These are phyloP conservation scores for Penicillium odoratum DNA, from an alignment of 495 filamentous ascomycete species.

Conservation along the genomic window DNA sequence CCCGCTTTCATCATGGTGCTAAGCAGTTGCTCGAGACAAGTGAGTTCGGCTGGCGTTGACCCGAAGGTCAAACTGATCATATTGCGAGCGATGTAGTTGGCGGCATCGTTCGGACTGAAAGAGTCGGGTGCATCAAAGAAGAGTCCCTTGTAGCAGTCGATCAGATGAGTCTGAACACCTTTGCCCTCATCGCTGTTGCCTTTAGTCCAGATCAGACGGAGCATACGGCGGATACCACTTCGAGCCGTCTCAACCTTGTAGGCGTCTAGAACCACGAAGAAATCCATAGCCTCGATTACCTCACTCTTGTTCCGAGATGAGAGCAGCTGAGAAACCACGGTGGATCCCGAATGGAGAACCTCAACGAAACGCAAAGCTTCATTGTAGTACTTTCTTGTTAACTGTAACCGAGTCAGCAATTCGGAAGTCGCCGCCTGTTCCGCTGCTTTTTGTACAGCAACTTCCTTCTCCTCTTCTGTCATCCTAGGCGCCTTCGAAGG, in stretches of 20 bases:
- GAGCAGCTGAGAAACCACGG: constrained; percentile 78
- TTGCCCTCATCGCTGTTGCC: constrained; percentile 99
- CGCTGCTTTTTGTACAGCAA: constrained; percentile 62
- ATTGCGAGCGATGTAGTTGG: constrained; percentile 94
- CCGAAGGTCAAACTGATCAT: constrained; percentile 99
- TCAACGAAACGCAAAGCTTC: constrained; percentile 95
- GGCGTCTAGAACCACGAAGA: constrained; percentile 89
- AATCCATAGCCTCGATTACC: constrained; percentile 98
- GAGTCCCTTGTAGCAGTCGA: constrained; percentile 92
- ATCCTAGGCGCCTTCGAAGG: constrained; percentile 60
- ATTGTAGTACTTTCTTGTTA: constrained; percentile 84
- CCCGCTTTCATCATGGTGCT: constrained; percentile 97
- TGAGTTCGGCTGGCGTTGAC: constrained; percentile 89
- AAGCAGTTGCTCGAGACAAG: constrained; percentile 89
- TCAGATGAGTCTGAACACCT: constrained; percentile 93
- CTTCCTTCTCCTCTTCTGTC: constrained; percentile 58
- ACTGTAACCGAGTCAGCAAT: constrained; percentile 76
- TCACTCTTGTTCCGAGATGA: constrained; percentile 96
- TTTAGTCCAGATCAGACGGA: constrained; percentile 97
- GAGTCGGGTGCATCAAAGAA: constrained; percentile 93
- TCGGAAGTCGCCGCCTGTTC: constrained; percentile 75
- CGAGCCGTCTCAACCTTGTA: constrained; percentile 94
- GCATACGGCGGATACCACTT: constrained; percentile 86
- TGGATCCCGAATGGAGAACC: constrained; percentile 80
- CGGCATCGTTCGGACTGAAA: constrained; percentile 85